Base-by-base conservation (phyloP, 2,329 filamentous ascomycete species). In the Acrodontium crateriforme region DNA sequence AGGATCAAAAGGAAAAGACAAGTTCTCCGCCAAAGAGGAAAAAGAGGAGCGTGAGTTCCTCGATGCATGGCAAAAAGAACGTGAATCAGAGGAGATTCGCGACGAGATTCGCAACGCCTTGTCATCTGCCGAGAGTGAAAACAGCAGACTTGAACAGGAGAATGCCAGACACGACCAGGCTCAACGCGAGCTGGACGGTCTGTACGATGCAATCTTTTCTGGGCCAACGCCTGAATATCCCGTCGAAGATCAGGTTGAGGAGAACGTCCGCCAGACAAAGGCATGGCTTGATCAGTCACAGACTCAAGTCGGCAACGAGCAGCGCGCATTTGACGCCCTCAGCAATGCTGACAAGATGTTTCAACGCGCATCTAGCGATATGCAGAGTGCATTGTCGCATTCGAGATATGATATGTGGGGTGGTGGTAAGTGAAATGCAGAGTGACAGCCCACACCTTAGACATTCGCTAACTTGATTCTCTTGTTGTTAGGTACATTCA, bases 11-110 rank as follows among this genome's bases (percentile, higher is more conserved):
- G 42, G 45, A 11, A 30, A 44, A 17, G 61, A 58, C n/a, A 59
- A 60, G 27, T 67, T 67, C 36, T 49, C 54, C 10, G 55, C 56
- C n/a, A 58, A 55, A 27, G 62, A 65, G 9, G 56, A 58, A 26
- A 66, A 63, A 35, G 67, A 71, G 45, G 67, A 71, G 44, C 49
- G 53, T 23, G 67, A 71, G 36, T 72, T 69, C 44, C 56, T 67
- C 15, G 59, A 66, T 24, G 67, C 60, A 0, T 54, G 68, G 25
- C 60, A 68, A 33, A 47, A 59, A 16, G 55, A 64, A 32, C 55
- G 63, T 14, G 53, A 60, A 14, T 59, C 61, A 22, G 56, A 59
- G 24, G 55, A 60, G 20, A 41, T 56, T 26, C 54, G 60, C 19
- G 50, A 55, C 2, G 50, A 53, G 28, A 41, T 71, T 3, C 47